Conservation (phyloP, 208 protist species). For the Trypanosomatidae sp. region DNA sequence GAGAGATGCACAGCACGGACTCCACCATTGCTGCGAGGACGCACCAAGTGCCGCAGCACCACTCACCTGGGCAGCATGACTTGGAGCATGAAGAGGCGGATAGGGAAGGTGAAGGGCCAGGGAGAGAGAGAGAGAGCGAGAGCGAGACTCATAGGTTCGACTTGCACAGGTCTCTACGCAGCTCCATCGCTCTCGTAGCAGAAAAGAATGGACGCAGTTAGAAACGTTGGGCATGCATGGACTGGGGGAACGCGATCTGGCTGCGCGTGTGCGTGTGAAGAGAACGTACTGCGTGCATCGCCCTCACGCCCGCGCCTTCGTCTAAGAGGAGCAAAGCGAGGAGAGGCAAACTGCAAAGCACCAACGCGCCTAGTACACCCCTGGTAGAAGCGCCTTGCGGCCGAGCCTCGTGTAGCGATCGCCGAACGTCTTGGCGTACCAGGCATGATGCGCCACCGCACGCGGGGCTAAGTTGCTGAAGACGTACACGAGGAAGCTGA, state of each 20-base stretch:
- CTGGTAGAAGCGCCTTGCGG: constrained; percentile 43
- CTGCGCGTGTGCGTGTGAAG: neutral
- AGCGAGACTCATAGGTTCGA: neutral
- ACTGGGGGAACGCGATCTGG: neutral
- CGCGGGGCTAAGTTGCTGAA: constrained; percentile 70
- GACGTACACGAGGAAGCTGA: constrained; percentile 71
- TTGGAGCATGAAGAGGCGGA: neutral
- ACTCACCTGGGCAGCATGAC: neutral
- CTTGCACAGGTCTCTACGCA: neutral
- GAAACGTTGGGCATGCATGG: neutral
- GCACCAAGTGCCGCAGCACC: neutral
- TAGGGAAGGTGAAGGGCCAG: neutral
- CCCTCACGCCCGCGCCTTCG: neutral
- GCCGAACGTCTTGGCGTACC: constrained; percentile 68
- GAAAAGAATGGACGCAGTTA: neutral
- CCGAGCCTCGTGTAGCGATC: constrained; percentile 39
- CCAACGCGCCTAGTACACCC: constrained; percentile 23
- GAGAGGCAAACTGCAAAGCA: no score
- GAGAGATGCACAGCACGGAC: neutral
- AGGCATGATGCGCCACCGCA: constrained; percentile 59
- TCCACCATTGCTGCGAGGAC: neutral
- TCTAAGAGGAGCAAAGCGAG: neutral
- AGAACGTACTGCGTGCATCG: neutral
- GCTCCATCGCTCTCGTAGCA: neutral
- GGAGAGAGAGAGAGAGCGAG: neutral